phyloP scores from a whole-genome alignment of 1,139 yeast genomes.

The Arxiozyma telluris region DNA sequence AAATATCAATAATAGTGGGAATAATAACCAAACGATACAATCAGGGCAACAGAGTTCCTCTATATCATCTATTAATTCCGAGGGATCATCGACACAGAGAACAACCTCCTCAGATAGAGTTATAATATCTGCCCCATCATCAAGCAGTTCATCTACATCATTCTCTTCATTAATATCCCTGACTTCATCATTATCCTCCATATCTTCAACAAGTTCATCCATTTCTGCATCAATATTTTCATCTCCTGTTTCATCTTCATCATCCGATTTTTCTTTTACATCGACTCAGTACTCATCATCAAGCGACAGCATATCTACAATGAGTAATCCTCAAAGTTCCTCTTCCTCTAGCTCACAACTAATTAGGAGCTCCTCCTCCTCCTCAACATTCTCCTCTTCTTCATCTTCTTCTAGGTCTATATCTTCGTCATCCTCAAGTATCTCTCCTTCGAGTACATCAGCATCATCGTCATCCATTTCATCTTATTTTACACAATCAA shows the following conservation, averaged over 20 bases:
- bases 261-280: not conserved
- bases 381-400: constrained; percentile 18
- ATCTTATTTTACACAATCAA: constrained; percentile 14
- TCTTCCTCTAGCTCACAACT: not conserved
- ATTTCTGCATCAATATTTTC: not conserved
- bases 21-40: not conserved
- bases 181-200: not conserved
- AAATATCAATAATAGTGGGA: not conserved
- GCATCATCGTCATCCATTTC: constrained; percentile 8
- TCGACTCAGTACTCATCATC: not conserved
- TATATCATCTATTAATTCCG: not conserved
- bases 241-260: not conserved
- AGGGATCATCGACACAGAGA: not conserved
- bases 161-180: not conserved
- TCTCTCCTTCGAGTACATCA: not conserved
- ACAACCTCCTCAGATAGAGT: not conserved
- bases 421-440: constrained; percentile 9
- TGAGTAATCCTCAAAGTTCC: not conserved
- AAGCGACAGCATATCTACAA: not conserved
- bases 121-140: not conserved
- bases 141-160: not conserved
- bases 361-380: not conserved
- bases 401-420: constrained; percentile 4
- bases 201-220: not conserved
- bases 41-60: not conserved